Evolutionary conservation across 305 asterid genomes (phyloP).

Genomic region (Fraxinus sp.): DNA sequence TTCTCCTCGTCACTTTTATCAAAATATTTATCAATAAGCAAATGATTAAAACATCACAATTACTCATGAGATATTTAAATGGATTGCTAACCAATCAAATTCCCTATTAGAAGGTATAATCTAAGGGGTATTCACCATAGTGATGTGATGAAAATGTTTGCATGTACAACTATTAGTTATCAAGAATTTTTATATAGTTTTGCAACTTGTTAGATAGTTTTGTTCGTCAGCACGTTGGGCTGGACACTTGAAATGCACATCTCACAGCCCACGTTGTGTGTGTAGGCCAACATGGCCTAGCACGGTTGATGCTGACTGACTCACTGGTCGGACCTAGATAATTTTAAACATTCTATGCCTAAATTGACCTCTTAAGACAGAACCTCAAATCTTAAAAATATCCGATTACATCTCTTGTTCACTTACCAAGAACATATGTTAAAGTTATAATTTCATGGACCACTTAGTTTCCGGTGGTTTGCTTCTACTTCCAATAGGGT

Average conservation of each 20-base stretch:
- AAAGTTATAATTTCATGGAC: slow-evolving; percentile 37
- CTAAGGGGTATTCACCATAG: slow-evolving; percentile 11
- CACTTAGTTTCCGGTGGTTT: slow-evolving; percentile 35
- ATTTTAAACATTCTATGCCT: background rate
- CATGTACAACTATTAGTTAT: background rate
- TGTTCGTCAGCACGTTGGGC: background rate
- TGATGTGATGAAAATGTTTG: slow-evolving; percentile 9
- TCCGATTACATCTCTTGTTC: background rate
- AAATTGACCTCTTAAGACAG: background rate
- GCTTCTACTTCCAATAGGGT: slow-evolving; percentile 38
- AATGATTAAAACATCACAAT: slow-evolving; percentile 40
- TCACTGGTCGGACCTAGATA: background rate
- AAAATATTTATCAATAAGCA: slow-evolving; percentile 27
- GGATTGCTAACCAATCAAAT: slow-evolving; percentile 15
- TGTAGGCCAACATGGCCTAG: background rate
- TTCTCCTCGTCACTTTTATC: slow-evolving; percentile 17
- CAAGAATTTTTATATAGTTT: slow-evolving; percentile 14
- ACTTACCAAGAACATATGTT: slow-evolving; percentile 29
- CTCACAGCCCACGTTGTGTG: background rate
- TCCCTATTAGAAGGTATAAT: background rate
- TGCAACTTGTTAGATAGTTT: slow-evolving; percentile 21
- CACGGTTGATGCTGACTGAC: background rate
- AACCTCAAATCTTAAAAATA: background rate
- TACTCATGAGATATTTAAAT: slow-evolving; percentile 11
- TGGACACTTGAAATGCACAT: slow-evolving; percentile 28